These are phyloP conservation scores for Hydrangea macrophylla DNA, from an alignment of 148 eudicot species.

Conservation along the genomic window DNA sequence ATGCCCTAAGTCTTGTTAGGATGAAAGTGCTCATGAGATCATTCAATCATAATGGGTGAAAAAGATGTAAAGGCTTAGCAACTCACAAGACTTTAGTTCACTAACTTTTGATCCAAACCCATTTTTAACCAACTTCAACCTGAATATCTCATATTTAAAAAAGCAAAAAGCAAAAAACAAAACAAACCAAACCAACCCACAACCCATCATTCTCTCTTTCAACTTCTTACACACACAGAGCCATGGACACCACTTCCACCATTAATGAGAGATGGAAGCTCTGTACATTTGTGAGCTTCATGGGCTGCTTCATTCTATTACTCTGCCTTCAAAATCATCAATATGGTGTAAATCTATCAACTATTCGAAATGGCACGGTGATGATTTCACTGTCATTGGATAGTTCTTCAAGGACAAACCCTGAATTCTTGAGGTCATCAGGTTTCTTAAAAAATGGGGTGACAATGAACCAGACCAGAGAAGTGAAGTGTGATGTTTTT, in stretches of 20 bases:
- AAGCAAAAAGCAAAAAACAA: too few species aligned
- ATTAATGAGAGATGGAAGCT: slow-evolving; percentile 24
- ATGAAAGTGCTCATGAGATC: not conserved
- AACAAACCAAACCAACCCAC: not conserved
- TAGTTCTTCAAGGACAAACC: not conserved
- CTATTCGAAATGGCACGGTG: not conserved
- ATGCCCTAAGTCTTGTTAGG: not conserved
- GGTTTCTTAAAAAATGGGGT: not conserved
- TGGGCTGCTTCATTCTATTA: slow-evolving; percentile 25
- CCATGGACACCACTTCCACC: slow-evolving; percentile 30
- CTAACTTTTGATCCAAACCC: not conserved
- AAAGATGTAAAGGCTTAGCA: not conserved
- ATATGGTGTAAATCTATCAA: not conserved
- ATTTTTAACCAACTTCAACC: not conserved
- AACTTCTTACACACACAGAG: not conserved
- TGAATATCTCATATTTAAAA: too few species aligned
- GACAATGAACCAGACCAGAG: not conserved
- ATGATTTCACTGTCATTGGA: not conserved
- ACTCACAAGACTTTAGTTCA: not conserved
- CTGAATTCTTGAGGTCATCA: not conserved
- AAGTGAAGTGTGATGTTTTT: slow-evolving; percentile 32
- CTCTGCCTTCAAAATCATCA: slow-evolving; percentile 12
- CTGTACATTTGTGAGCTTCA: slow-evolving; percentile 26
- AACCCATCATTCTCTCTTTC: not conserved
- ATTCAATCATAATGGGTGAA: not conserved